A percentile compares a stretch with the other conserved stretches of the same genome.
phyloP scores from a whole-genome alignment of 805 yeast species.

The Yamadazyma sp. region DNA sequence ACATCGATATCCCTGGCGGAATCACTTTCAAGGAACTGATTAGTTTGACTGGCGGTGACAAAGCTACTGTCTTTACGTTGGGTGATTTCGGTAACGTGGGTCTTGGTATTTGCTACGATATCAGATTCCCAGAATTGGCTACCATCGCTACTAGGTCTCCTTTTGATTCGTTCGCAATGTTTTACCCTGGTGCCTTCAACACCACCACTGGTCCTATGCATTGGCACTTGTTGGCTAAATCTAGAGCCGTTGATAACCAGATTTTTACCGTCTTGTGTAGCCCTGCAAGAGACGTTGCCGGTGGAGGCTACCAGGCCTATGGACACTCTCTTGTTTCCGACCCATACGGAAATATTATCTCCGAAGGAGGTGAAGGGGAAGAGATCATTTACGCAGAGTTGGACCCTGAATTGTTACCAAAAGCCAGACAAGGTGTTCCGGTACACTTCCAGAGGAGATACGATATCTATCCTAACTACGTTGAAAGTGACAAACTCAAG shows the following conservation, averaged over 20 bases:
- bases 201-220: constrained; percentile 82
- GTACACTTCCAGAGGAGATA: constrained; percentile 44
- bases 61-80: constrained; percentile 73
- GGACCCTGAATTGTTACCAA: constrained; percentile 39
- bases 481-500: constrained; percentile 26
- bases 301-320: constrained; percentile 45
- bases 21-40: constrained; percentile 83
- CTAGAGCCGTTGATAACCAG: constrained; percentile 77
- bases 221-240: constrained; percentile 73
- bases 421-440: constrained; percentile 41
- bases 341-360: constrained; percentile 41
- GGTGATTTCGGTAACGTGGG: constrained; percentile 73
- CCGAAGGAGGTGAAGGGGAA: constrained; percentile 48
- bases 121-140: constrained; percentile 79
- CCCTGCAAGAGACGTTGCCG: constrained; percentile 75
- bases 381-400: constrained; percentile 43
- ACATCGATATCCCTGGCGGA: constrained; percentile 88
- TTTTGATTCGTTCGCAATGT: constrained; percentile 70
- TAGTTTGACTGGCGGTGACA: constrained; percentile 74
- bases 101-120: constrained; percentile 81
- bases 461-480: constrained; percentile 42
- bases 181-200: constrained; percentile 83
- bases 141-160: constrained; percentile 59
- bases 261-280: constrained; percentile 76
- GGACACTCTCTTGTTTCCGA: constrained; percentile 47